phyloP scores from a whole-genome alignment of 1,284 basidiomycete species.

The Anthracocystis panici-leucophaei region DNA sequence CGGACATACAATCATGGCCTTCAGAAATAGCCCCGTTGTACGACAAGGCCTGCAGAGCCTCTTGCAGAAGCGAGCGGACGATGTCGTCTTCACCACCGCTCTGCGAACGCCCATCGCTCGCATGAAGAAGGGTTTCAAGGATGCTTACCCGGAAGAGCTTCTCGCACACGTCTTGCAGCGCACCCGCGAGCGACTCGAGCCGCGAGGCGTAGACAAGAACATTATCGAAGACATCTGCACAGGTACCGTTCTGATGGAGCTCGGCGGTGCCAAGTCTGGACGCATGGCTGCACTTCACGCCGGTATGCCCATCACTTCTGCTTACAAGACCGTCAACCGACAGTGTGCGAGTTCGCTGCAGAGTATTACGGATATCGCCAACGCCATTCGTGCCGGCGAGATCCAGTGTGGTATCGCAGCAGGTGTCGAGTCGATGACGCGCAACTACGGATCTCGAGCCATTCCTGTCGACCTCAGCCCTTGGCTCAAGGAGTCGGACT shows the following conservation, averaged over 20 bases:
- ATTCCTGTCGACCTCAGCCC: slow-evolving; percentile 67
- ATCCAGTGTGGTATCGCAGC: slow-evolving; percentile 66
- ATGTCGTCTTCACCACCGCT: slow-evolving; percentile 68
- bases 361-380: slow-evolving; percentile 69
- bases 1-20: slow-evolving; percentile 48
- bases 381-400: slow-evolving; percentile 65
- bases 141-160: slow-evolving; percentile 69
- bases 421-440: slow-evolving; percentile 67
- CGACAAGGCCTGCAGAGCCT: slow-evolving; percentile 54
- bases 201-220: slow-evolving; percentile 65
- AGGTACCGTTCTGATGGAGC: slow-evolving; percentile 70
- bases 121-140: slow-evolving; percentile 67
- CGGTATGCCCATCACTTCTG: slow-evolving; percentile 52
- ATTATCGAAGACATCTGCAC: slow-evolving; percentile 69
- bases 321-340: slow-evolving; percentile 68
- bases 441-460: slow-evolving; percentile 66
- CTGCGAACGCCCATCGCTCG: slow-evolving; percentile 70
- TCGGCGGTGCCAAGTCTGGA: slow-evolving; percentile 70
- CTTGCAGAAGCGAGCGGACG: slow-evolving; percentile 60
- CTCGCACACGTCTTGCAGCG: slow-evolving; percentile 66
- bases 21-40: slow-evolving; percentile 35
- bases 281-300: slow-evolving; percentile 70
- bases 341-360: slow-evolving; percentile 70
- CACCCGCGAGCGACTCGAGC: slow-evolving; percentile 66
- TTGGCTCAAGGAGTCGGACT: slow-evolving; percentile 60